Evolutionary conservation across 2,329 filamentous ascomycete genomes (phyloP).

Genomic region (Fusarium sp.): DNA sequence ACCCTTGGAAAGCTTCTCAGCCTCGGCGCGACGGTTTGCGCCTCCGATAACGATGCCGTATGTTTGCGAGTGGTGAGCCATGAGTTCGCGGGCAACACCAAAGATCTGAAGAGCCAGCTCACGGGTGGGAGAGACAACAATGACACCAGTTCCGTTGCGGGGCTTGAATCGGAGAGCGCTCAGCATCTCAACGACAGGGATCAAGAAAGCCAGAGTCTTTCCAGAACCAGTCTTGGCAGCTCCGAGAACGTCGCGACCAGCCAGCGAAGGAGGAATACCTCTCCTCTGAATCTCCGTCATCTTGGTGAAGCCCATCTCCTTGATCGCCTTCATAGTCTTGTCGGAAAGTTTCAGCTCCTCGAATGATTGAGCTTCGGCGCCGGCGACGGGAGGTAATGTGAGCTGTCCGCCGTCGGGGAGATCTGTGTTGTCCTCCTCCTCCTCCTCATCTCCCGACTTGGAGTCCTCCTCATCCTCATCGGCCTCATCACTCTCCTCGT

Average conservation of each 20-base stretch:
- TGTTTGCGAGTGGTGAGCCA: conserved; percentile 92
- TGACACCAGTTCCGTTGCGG: conserved; percentile 90
- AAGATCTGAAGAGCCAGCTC: conserved; percentile 97
- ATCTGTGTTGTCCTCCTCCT: conserved; percentile 46
- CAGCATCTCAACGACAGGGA: conserved; percentile 94
- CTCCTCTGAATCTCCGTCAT: conserved; percentile 96
- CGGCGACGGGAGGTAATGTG: conserved; percentile 64
- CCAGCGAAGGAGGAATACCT: conserved; percentile 87
- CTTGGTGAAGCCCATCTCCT: conserved; percentile 90
- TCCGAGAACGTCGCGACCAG: conserved; percentile 91
- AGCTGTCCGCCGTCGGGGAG: conserved; percentile 52
- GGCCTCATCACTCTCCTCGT: conserved; percentile 41
- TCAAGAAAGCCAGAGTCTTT: conserved; percentile 94
- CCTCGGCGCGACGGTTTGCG: conserved; percentile 89
- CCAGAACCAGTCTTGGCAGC: conserved; percentile 96
- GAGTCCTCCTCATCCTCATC: conserved; percentile 46
- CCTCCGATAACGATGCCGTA: conserved; percentile 97
- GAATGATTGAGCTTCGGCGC: conserved; percentile 75
- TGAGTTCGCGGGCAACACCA: conserved; percentile 90
- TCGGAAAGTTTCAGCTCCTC: conserved; percentile 86
- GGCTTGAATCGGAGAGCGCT: conserved; percentile 92
- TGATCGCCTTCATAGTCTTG: conserved; percentile 87
- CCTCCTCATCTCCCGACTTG: conserved; percentile 41
- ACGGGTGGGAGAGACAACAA: conserved; percentile 91
- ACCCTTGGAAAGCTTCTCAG: conserved; percentile 92